Evolutionary conservation across 129 eudicot species (phyloP).

Genomic region (Heracleum sosnowskyi): DNA sequence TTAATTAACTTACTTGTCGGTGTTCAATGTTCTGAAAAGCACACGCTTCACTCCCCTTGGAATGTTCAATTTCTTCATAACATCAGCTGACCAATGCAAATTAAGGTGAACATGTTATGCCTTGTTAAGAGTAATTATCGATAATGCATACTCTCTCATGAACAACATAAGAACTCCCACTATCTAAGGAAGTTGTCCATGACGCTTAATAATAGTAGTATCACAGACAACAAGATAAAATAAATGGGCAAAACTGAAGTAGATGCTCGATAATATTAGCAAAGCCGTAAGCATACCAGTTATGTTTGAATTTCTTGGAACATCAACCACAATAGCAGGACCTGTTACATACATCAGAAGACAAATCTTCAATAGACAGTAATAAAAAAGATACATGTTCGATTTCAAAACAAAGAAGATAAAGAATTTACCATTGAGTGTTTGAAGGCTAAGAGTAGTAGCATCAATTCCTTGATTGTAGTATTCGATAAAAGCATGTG

Average conservation of each 20-base stretch:
- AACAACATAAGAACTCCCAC: too few species aligned
- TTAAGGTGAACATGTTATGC: neutral
- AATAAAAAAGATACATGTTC: too few species aligned
- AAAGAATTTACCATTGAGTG: slow-evolving; percentile 20
- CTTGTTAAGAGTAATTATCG: neutral
- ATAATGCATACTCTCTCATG: neutral
- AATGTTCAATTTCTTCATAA: slow-evolving; percentile 46
- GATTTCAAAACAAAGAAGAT: too few species aligned
- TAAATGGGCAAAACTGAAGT: neutral
- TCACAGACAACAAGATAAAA: neutral
- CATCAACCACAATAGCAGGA: slow-evolving; percentile 51
- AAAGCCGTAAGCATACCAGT: slow-evolving; percentile 30
- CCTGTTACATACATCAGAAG: slow-evolving; percentile 22
- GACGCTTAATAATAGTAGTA: too few species aligned
- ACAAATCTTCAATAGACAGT: neutral
- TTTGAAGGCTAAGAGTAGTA: slow-evolving; percentile 41
- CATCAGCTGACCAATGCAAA: slow-evolving; percentile 36
- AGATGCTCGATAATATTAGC: neutral
- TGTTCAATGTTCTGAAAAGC: slow-evolving; percentile 62
- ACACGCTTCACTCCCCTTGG: slow-evolving; percentile 58
- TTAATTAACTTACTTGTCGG: slow-evolving; percentile 37
- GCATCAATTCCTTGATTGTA: slow-evolving; percentile 39
- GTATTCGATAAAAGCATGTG: slow-evolving; percentile 35
- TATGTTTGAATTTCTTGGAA: slow-evolving; percentile 56
- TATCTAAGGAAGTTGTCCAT: too few species aligned